Evolutionary conservation across 768 basidiomycete genomes (phyloP), one percentile per base, ranked within the genome.

Genomic region (Macrolepiota albuminosa): DNA sequence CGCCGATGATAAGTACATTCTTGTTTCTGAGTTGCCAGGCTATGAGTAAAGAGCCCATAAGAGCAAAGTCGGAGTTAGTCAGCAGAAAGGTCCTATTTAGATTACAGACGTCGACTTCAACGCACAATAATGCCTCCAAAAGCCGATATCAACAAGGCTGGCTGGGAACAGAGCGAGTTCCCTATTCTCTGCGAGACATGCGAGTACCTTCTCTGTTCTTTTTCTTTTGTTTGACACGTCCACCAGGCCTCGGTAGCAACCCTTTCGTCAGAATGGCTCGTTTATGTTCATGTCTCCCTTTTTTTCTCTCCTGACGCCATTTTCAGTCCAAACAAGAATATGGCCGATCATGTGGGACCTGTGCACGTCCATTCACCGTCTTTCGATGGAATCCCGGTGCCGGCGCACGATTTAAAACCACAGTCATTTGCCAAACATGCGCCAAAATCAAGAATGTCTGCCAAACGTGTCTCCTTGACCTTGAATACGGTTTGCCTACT

Each of bases 311-410:
- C 57, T 63, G 47, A 43, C 57, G 8, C n/a, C 40, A 58, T 45
- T 8, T 61, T 45, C 62, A 98, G 96, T 93, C 93, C 6, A 98
- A 98, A 75, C 97, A 98, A 82, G 91, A 95, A 69, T 96, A 91
- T 63, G 97, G 95, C 4, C 83, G 90, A 31, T 94, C 94, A 56
- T 99, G 97, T 74, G 98, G 98, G 64, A 96, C 96, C 56, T 99
- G 97, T 70, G 94, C 95, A 3, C 84, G 97, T 26, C 97, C 93
- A 2, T 96, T 95, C 76, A 96, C 93, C 51, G 90, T 98, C 66
- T 99, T 99, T 76, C 89, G 94, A 43, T 99, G 97, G 97, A 96
- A 98, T 69, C 95, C 97, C 2, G 97, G 97, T 48, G 77, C 87
- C 3, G 96, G 95, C 45, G 89, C 87, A 71, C 87, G 96, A 33